These are phyloP conservation scores for Xylona heveae DNA, from an alignment of 495 filamentous ascomycete species.

Conservation along the genomic window DNA sequence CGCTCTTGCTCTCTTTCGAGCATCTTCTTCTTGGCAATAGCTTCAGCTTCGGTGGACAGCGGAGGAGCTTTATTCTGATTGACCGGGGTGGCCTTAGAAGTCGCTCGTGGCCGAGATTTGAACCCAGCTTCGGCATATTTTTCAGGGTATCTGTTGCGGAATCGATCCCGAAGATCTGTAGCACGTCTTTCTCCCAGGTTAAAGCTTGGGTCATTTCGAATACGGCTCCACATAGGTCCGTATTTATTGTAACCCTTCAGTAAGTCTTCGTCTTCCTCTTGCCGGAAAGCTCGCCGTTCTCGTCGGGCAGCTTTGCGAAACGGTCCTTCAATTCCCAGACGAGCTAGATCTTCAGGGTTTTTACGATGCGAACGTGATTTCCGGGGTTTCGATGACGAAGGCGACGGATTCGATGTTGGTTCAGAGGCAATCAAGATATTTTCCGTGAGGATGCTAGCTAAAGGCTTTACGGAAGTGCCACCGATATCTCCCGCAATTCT, in stretches of 20 bases:
- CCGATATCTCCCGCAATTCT: conserved; percentile 11
- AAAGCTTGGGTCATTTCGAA: conserved; percentile 48
- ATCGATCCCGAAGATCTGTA: conserved; percentile 65
- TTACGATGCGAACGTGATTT: conserved; percentile 9
- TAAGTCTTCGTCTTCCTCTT: conserved; percentile 56
- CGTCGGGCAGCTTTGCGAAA: conserved; percentile 31
- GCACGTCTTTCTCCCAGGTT: conserved; percentile 43
- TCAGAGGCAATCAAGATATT: background rate
- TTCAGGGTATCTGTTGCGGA: conserved; percentile 60
- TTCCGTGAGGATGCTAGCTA: conserved; percentile 1
- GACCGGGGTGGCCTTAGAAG: no score
- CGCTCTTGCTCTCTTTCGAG: no score
- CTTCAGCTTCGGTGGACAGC: no score
- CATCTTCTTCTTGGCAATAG: no score
- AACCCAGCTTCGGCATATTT: conserved; percentile 32
- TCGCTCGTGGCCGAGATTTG: conserved; percentile 4
- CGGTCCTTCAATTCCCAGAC: conserved; percentile 29
- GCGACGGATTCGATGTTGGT: background rate
- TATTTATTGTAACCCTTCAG: conserved; percentile 53
- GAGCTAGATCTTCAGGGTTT: conserved; percentile 26
- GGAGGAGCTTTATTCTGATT: no score
- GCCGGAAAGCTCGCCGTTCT: conserved; percentile 39
- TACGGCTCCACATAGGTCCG: conserved; percentile 63
- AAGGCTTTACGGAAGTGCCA: no score
- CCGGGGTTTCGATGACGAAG: conserved; percentile 1